These are phyloP conservation scores for Corinectria fuckeliana DNA, from an alignment of 2,329 filamentous ascomycete species.

Conservation along the genomic window DNA sequence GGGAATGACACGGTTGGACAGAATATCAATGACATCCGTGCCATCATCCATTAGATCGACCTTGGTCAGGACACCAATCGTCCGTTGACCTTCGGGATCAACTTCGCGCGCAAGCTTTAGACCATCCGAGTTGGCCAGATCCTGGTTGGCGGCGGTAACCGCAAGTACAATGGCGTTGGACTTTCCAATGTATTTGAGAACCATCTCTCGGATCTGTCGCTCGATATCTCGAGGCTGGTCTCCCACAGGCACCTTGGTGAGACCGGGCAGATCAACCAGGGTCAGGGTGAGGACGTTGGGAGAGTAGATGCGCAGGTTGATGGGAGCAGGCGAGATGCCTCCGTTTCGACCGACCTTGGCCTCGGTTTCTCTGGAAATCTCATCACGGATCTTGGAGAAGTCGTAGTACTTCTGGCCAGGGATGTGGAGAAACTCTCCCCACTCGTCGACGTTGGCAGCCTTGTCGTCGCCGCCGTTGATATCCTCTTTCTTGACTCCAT, in stretches of 20 bases:
- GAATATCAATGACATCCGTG: conserved; percentile 97
- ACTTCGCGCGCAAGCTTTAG: conserved; percentile 96
- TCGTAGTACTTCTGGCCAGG: conserved; percentile 97
- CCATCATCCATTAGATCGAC: conserved; percentile 99
- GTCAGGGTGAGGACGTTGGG: conserved; percentile 97
- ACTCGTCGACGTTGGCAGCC: conserved; percentile 91
- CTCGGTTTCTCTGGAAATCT: conserved; percentile 96
- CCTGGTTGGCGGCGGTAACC: conserved; percentile 94
- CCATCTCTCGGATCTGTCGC: conserved; percentile 96
- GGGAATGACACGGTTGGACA: conserved; percentile 96
- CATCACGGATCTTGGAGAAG: conserved; percentile 97
- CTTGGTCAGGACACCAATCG: conserved; percentile 98
- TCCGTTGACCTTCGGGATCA: conserved; percentile 95
- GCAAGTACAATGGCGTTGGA: conserved; percentile 97
- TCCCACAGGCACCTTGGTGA: conserved; percentile 96
- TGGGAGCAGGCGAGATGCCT: conserved; percentile 94
- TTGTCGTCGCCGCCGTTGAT: conserved; percentile 75
- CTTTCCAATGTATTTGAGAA: conserved; percentile 98
- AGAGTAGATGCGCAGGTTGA: conserved; percentile 98
- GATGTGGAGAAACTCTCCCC: conserved; percentile 98
- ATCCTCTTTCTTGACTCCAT: conserved; percentile 74
- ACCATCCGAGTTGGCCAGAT: conserved; percentile 98
- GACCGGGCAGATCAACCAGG: conserved; percentile 91
- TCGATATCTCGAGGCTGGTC: conserved; percentile 98
- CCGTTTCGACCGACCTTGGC: conserved; percentile 95